These are phyloP conservation scores for Verticillium longisporum DNA, from an alignment of 2,329 filamentous ascomycete genomes.

Conservation along the genomic window DNA sequence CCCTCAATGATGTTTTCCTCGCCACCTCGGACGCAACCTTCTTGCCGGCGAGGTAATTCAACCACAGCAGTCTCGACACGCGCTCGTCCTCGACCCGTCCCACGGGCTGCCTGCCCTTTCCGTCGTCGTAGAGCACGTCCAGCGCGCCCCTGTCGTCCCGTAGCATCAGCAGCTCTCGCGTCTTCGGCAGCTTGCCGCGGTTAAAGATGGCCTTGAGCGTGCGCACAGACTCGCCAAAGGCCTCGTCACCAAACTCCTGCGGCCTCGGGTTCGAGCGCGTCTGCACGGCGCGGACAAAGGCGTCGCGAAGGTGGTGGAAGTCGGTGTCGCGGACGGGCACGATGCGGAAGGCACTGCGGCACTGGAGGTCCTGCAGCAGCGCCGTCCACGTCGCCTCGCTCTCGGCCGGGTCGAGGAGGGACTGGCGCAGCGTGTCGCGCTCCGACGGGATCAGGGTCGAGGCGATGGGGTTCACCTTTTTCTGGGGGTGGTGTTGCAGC, in stretches of 20 bases:
- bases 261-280: conserved; percentile 57
- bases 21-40: conserved; percentile 82
- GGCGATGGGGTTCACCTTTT: conserved; percentile 67
- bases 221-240: conserved; percentile 67
- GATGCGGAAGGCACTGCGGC: conserved; percentile 76
- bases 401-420: conserved; percentile 61
- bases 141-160: conserved; percentile 61
- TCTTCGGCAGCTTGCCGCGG: conserved; percentile 73
- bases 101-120: conserved; percentile 45
- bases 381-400: conserved; percentile 70
- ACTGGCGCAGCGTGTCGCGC: conserved; percentile 63
- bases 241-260: conserved; percentile 57
- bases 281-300: conserved; percentile 80
- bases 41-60: conserved; percentile 82
- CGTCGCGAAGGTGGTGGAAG: conserved; percentile 86
- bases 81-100: conserved; percentile 74
- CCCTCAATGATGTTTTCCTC: conserved; percentile 79
- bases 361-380: conserved; percentile 57
- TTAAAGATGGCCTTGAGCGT: conserved; percentile 80
- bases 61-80: conserved; percentile 74
- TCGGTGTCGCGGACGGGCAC: conserved; percentile 91
- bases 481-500: conserved; percentile 73
- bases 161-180: conserved; percentile 66
- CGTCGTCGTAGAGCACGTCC: conserved; percentile 59
- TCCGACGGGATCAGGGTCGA: conserved; percentile 79